Percentiles rank a stretch among this genome's conserved stretches.
Conservation (phyloP, 2,329 filamentous ascomycete species). For the Westerdykella aurantiaca region DNA sequence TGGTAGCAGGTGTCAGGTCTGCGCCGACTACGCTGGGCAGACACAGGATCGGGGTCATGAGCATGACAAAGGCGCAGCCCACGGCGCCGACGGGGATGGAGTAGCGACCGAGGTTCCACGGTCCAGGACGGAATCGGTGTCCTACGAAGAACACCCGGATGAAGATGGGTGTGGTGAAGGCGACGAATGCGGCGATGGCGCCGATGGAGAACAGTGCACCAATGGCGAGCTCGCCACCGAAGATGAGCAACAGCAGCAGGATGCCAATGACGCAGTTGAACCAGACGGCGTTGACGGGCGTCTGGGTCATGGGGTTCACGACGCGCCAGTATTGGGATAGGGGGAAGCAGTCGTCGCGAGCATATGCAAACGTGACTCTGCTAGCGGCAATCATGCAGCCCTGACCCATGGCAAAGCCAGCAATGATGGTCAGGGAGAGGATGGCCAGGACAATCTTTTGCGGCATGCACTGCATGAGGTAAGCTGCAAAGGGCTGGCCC, state of each 20-base stretch:
- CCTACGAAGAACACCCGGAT: conserved; percentile 57
- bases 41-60: conserved; percentile 66
- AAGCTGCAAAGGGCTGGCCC: conserved; percentile 66
- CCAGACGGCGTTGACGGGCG: conserved; percentile 62
- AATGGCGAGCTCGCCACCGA: conserved; percentile 57
- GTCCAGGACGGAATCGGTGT: conserved; percentile 58
- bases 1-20: conserved; percentile 48
- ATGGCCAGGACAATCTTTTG: conserved; percentile 57
- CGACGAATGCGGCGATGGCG: conserved; percentile 59
- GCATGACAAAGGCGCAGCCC: conserved; percentile 54
- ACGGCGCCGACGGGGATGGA: conserved; percentile 53
- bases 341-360: conserved; percentile 65
- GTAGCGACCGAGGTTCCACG: conserved; percentile 61
- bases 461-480: conserved; percentile 57
- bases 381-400: conserved; percentile 64
- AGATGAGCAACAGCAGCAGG: conserved; percentile 57
- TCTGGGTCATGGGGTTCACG: conserved; percentile 57
- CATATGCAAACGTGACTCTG: conserved; percentile 67
- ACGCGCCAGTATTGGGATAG: conserved; percentile 53
- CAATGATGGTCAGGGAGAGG: conserved; percentile 61
- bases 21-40: conserved; percentile 54
- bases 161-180: conserved; percentile 36
- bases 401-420: conserved; percentile 66
- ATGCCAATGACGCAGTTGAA: conserved; percentile 58
- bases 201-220: conserved; percentile 66